These are phyloP conservation scores for Russula griseocarnosa DNA, from an alignment of 768 basidiomycete genomes.

Conservation along the genomic window DNA sequence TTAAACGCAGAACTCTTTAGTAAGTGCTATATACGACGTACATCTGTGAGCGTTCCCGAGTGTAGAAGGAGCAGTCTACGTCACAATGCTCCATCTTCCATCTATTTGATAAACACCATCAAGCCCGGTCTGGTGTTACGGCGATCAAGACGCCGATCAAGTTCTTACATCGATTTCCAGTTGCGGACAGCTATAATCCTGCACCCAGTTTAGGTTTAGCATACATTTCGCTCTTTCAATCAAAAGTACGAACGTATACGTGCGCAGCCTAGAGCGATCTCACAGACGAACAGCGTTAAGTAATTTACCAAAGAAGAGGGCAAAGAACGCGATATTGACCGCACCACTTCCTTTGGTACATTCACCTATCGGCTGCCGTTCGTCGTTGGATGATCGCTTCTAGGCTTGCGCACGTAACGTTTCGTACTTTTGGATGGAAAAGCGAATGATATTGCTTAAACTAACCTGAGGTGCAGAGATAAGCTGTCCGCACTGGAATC, in stretches of 20 bases:
- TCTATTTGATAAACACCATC: not conserved
- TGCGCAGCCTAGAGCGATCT: too few relatives aligned
- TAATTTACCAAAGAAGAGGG: too few relatives aligned
- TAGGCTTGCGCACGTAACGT: too few relatives aligned
- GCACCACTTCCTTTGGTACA: too few relatives aligned
- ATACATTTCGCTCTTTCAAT: not conserved
- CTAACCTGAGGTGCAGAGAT: too few relatives aligned
- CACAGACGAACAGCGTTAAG: too few relatives aligned
- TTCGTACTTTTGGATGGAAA: too few relatives aligned
- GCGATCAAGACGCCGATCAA: not conserved
- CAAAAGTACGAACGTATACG: slow-evolving; percentile 18
- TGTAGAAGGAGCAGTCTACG: slow-evolving; percentile 4
- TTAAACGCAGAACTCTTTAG: not conserved
- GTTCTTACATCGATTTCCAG: slow-evolving; percentile 22
- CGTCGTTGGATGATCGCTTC: too few relatives aligned
- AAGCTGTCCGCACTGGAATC: too few relatives aligned
- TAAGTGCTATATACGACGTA: not conserved
- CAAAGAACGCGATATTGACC: too few relatives aligned
- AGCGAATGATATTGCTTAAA: too few relatives aligned
- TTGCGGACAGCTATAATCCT: slow-evolving; percentile 19
- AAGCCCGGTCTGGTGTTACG: not conserved
- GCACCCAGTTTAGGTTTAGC: not conserved
- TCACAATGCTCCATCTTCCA: slow-evolving; percentile 6
- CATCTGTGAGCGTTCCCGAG: slow-evolving; percentile 11
- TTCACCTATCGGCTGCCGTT: too few relatives aligned